Base-by-base conservation (phyloP, 768 basidiomycete species). In the Tulasnella sp. region DNA sequence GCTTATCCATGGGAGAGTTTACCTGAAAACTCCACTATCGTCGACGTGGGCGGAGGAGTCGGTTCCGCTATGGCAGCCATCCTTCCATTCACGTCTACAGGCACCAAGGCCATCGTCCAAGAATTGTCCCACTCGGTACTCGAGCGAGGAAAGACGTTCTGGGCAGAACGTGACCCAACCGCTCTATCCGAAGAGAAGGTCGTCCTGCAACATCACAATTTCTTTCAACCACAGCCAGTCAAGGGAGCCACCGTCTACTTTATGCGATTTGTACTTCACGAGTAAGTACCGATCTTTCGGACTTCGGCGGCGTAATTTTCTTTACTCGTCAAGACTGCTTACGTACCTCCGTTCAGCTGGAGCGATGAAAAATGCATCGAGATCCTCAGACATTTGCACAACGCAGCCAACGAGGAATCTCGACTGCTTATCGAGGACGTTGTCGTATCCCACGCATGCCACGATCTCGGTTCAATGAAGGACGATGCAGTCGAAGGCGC, bases 181-280 rank as follows among this genome's bases (percentile, higher is more conserved):
- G 16, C 20, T 29, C 6, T 75, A n/a, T 16, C 42, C 20, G 44
- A 42, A 16, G 74, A 48, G 44, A 51, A 29, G 48, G 74, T 75
- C 20, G 44, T 29, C 26, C 35, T 51, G 29, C 46, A 51, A 20
- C 23, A 35, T 0, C 79, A 79, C 75, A 79, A 81, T 51, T 79
- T 78, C 72, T 79, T 81, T 55, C 40, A 48, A 6, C 70, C 77
- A 4, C 79, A 81, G 48, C 79, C 79, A 0, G 39, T 77, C 44
- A 74, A 78, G n/a, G 77, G 69, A 2, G 80, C 80, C 4, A 67
- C 71, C 2, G 79, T 79, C 7, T 81, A 81, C 69, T 70, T 79
- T 40, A 16, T 79, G 1, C 70, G 79, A 23, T 18, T 35, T 35
- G 44, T 76, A 37, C 46, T 81, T 75, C 72, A 73, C 72, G 72